These are phyloP conservation scores for Fonsecaea monophora DNA, from an alignment of 2,329 filamentous ascomycete genomes.

Conservation along the genomic window DNA sequence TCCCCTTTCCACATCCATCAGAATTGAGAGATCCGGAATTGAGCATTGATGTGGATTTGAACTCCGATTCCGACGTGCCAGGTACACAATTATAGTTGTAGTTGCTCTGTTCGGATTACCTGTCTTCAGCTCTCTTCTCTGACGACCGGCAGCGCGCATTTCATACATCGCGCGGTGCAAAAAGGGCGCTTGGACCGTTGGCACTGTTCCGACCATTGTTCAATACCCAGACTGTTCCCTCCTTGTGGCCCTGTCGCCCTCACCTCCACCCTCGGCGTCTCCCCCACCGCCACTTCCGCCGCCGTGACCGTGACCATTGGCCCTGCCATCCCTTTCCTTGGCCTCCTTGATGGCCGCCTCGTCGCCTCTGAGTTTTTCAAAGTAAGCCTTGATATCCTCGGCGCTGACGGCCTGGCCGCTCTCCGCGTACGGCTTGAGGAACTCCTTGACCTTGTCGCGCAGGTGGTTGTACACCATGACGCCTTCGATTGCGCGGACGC, in stretches of 20 bases:
- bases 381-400: slow-evolving; percentile 95
- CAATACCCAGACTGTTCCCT: slow-evolving; percentile 35
- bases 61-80: neutral
- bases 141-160: neutral
- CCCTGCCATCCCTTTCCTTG: neutral
- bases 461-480: slow-evolving; percentile 98
- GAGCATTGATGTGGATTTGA: neutral
- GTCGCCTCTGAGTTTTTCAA: slow-evolving; percentile 91
- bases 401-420: slow-evolving; percentile 86
- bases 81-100: neutral
- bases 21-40: neutral
- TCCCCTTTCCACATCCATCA: neutral
- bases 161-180: neutral
- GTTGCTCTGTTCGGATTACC: neutral
- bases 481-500: slow-evolving; percentile 90
- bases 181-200: too few relatives aligned
- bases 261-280: slow-evolving; percentile 1
- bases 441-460: slow-evolving; percentile 93
- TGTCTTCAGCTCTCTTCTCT: neutral
- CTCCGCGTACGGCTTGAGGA: slow-evolving; percentile 92
- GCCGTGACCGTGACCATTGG: neutral
- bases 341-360: slow-evolving; percentile 73
- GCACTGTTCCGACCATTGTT: neutral
- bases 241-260: slow-evolving; percentile 17
- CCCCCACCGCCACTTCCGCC: neutral